These are phyloP conservation scores for Auricularia cornea DNA, from an alignment of 768 basidiomycete genomes.

Conservation along the genomic window DNA sequence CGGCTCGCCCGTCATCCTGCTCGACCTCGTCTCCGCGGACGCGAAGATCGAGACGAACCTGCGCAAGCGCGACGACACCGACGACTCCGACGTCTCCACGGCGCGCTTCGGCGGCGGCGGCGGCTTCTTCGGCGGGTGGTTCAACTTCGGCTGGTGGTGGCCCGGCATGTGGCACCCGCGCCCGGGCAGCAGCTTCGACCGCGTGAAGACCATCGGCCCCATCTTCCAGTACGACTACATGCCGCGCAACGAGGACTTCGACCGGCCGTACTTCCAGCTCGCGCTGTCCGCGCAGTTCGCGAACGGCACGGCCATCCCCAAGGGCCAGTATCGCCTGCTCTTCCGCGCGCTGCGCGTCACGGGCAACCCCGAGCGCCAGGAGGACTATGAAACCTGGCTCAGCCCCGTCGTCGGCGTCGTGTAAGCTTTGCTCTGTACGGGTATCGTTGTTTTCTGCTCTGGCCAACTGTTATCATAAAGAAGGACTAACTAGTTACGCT, in stretches of 20 bases:
- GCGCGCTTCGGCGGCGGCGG: neutral
- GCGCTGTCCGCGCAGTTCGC: constrained; percentile 7
- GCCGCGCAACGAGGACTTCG: neutral
- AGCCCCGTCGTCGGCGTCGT: constrained; percentile 3
- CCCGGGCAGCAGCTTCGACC: neutral
- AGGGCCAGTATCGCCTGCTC: constrained; percentile 20
- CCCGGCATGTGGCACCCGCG: neutral
- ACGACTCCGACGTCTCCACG: no score
- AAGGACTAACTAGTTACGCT: no score
- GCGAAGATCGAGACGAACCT: no score
- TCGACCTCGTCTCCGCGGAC: no score
- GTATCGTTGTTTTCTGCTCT: no score
- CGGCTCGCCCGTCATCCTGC: no score
- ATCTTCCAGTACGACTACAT: neutral
- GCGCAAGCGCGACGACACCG: no score
- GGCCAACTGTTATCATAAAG: no score
- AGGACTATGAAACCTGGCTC: constrained; percentile 13
- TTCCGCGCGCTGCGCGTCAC: constrained; percentile 11
- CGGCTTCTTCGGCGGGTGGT: neutral
- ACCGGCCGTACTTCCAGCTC: neutral
- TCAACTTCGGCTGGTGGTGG: neutral
- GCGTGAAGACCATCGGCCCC: neutral
- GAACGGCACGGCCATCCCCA: constrained; percentile 23
- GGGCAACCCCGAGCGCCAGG: constrained; percentile 5
- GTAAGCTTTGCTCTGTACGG: no score